Evolutionary conservation across 2,329 filamentous ascomycete genomes (phyloP).

Genomic region (Pseudogymnoascus sp.): DNA sequence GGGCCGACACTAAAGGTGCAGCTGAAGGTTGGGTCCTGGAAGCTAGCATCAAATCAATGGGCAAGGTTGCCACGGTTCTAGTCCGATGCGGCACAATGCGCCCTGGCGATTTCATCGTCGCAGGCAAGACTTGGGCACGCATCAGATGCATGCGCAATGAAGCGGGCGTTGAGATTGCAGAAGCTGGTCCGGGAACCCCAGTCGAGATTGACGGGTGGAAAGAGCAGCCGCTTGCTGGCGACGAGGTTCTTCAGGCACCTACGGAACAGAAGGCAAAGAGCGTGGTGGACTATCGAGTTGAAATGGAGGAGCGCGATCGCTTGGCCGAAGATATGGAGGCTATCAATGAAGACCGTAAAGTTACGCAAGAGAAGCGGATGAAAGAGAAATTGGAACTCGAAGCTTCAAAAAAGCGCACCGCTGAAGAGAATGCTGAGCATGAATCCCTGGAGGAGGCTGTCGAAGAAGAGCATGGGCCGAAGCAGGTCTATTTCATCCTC

Average conservation of each 20-base stretch:
- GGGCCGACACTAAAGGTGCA: conserved; percentile 67
- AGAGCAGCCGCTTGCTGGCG: conserved; percentile 76
- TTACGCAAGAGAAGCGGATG: conserved; percentile 52
- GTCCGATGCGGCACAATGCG: conserved; percentile 81
- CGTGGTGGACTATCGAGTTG: conserved; percentile 68
- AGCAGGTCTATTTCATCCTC: conserved; percentile 70
- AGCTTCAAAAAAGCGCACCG: conserved; percentile 31
- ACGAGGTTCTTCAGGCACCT: conserved; percentile 75
- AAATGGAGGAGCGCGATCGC: conserved; percentile 61
- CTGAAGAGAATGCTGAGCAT: conserved; percentile 21
- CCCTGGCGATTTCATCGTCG: conserved; percentile 74
- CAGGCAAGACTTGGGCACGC: conserved; percentile 79
- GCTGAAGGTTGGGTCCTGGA: conserved; percentile 94
- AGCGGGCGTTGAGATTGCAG: conserved; percentile 61
- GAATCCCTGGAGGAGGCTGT: conserved; percentile 23
- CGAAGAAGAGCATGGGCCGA: conserved; percentile 36
- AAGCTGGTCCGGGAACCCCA: conserved; percentile 79
- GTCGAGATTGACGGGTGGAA: conserved; percentile 95
- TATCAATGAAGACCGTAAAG: conserved; percentile 60
- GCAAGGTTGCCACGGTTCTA: conserved; percentile 81
- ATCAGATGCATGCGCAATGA: conserved; percentile 83
- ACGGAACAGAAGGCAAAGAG: conserved; percentile 71
- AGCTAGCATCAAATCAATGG: conserved; percentile 76
- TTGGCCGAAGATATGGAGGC: conserved; percentile 64
- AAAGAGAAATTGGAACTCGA: conserved; percentile 50